A percentile compares a stretch with the other conserved stretches of the same genome.
Conservation (phyloP, 805 yeast species). For the Helenozyma rhizophorensis region DNA sequence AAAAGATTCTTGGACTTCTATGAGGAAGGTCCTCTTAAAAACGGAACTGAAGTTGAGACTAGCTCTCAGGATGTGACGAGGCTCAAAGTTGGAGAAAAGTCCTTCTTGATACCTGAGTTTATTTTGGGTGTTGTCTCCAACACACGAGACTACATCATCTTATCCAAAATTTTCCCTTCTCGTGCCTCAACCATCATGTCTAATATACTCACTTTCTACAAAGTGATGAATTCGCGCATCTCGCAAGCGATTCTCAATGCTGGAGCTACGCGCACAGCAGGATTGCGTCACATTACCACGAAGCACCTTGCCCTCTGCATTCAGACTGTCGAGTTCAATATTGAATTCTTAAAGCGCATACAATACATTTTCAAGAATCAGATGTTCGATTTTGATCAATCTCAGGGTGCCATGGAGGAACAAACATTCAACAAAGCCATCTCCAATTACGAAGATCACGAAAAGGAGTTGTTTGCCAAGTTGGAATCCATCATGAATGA, state of each 20-base stretch:
- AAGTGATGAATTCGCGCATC: conserved; percentile 48
- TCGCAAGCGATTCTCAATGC: conserved; percentile 65
- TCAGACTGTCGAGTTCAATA: conserved; percentile 51
- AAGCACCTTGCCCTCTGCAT: conserved; percentile 66
- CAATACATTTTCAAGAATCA: conserved; percentile 10
- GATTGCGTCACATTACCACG: conserved; percentile 68
- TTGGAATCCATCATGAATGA: conserved; percentile 70
- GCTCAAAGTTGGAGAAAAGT: conserved; percentile 15
- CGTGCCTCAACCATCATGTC: conserved; percentile 36
- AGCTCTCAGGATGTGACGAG: neutral
- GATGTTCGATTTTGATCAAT: neutral
- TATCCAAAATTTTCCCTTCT: conserved; percentile 55
- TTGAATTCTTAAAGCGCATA: conserved; percentile 35
- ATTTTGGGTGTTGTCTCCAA: conserved; percentile 18
- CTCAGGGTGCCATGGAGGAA: conserved; percentile 18
- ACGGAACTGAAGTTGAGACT: neutral
- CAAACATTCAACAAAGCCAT: conserved; percentile 27
- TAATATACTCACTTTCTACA: conserved; percentile 41
- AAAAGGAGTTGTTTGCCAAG: conserved; percentile 57
- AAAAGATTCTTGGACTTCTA: conserved; percentile 20
- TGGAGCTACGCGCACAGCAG: conserved; percentile 72
- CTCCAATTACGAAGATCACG: conserved; percentile 52
- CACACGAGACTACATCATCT: conserved; percentile 50
- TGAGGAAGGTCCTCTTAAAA: conserved; percentile 3
- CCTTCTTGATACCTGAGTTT: conserved; percentile 29